phyloP scores from a whole-genome alignment of 2,329 filamentous ascomycete species.

The Epichloe festucae region DNA sequence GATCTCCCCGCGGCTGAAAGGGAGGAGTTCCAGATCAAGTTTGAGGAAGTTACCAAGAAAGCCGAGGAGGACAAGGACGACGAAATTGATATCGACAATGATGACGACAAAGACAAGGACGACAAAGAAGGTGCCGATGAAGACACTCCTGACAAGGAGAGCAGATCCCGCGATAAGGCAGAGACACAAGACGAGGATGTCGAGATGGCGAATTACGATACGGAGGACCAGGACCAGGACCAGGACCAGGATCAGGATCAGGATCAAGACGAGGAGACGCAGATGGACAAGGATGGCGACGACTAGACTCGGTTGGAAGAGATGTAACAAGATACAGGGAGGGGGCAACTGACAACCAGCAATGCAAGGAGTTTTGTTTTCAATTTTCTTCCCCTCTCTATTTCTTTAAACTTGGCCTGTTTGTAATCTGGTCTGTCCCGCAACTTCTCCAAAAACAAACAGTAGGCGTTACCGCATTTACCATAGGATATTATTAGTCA shows the following conservation, averaged over 20 bases:
- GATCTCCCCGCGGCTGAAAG: conserved; percentile 35
- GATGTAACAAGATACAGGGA: background rate
- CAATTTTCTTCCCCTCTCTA: background rate
- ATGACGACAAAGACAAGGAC: conserved; percentile 2
- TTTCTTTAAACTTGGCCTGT: background rate
- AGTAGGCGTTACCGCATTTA: too few species aligned
- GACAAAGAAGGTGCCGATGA: conserved; percentile 7
- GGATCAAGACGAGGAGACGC: conserved; percentile 15
- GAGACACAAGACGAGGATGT: conserved; percentile 33
- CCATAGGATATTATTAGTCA: too few species aligned
- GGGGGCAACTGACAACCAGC: background rate
- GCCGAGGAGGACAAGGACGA: conserved; percentile 16
- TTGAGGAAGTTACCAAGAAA: conserved; percentile 15
- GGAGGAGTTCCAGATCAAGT: conserved; percentile 32
- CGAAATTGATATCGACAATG: conserved; percentile 10
- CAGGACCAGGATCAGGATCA: conserved; percentile 1
- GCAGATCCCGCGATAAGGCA: conserved; percentile 14
- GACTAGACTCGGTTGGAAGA: background rate
- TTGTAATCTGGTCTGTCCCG: too few species aligned
- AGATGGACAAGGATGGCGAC: conserved; percentile 21
- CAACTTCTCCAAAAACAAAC: too few species aligned
- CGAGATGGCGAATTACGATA: conserved; percentile 35
- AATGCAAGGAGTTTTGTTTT: conserved; percentile 2
- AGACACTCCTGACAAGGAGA: conserved; percentile 10
- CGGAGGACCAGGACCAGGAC: conserved; percentile 21